A percentile compares a stretch with the other conserved stretches of the same genome.
Conservation (phyloP, 495 filamentous ascomycete genomes). For the Ascobolus immersus region DNA sequence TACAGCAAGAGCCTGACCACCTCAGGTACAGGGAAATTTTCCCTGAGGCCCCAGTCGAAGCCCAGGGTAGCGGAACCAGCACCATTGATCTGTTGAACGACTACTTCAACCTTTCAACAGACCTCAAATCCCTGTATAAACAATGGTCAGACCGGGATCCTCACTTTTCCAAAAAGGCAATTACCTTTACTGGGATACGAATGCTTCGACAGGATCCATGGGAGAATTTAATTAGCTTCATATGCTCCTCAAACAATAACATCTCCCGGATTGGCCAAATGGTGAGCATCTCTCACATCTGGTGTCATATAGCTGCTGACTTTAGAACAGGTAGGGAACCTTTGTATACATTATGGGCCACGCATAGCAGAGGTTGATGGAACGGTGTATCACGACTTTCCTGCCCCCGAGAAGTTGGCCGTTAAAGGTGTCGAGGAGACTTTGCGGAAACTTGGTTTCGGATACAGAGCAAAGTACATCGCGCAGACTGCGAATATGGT, state of each 20-base stretch:
- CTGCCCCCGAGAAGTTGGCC: constrained; percentile 42
- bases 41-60: constrained; percentile 18
- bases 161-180: constrained; percentile 73
- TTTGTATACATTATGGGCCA: constrained; percentile 65
- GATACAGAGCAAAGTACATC: constrained; percentile 82
- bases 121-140: constrained; percentile 49
- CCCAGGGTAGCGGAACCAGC: constrained; percentile 10
- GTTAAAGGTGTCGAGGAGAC: constrained; percentile 44
- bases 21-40: constrained; percentile 60
- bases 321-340: constrained; percentile 40
- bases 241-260: constrained; percentile 98
- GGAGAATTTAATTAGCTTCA: constrained; percentile 84
- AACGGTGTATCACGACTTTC: constrained; percentile 61
- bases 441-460: constrained; percentile 67
- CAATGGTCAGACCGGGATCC: constrained; percentile 68
- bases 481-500: constrained; percentile 59
- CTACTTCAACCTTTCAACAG: constrained; percentile 59
- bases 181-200: constrained; percentile 73
- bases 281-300: constrained; percentile 21
- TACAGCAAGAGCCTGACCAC: constrained; percentile 53
- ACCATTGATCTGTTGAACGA: constrained; percentile 43
- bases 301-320: background rate
- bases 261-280: constrained; percentile 85
- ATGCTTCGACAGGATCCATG: constrained; percentile 87
- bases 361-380: constrained; percentile 40